Percentiles rank a stretch among this genome's conserved stretches.
phyloP scores from a whole-genome alignment of 2,329 filamentous ascomycete species.

The Phaeophleospora eucalypticola region DNA sequence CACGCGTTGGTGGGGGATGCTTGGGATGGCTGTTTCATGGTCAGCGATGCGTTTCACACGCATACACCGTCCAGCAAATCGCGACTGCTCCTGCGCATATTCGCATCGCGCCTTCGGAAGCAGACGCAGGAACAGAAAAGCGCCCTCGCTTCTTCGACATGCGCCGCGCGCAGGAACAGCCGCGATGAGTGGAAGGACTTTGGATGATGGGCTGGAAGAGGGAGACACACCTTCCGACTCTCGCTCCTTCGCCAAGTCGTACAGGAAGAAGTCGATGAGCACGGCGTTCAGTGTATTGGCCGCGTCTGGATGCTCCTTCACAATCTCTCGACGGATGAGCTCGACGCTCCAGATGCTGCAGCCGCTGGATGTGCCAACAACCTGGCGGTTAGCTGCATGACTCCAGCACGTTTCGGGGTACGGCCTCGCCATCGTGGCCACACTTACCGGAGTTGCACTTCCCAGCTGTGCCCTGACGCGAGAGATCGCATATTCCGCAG shows the following conservation, averaged over 20 bases:
- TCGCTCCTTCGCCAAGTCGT: conserved; percentile 85
- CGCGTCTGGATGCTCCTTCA: conserved; percentile 65
- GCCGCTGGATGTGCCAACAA: conserved; percentile 42
- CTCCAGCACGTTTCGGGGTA: conserved; percentile 1
- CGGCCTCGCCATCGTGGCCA: not conserved
- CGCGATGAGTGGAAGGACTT: not conserved
- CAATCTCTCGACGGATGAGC: conserved; percentile 76
- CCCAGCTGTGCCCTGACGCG: conserved; percentile 69
- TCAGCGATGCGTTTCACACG: conserved; percentile 10
- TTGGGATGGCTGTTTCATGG: conserved; percentile 16
- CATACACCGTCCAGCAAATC: not conserved
- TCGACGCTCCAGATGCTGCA: conserved; percentile 97
- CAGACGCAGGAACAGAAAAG: conserved; percentile 1
- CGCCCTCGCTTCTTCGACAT: not conserved
- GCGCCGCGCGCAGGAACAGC: not conserved
- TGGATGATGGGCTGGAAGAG: not conserved
- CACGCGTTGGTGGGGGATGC: conserved; percentile 20
- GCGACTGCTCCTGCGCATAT: too few species aligned
- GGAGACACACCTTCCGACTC: conserved; percentile 50
- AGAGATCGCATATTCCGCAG: conserved; percentile 64
- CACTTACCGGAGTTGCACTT: conserved; percentile 68
- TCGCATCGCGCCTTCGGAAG: too few species aligned
- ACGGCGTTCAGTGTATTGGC: conserved; percentile 67
- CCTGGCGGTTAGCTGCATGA: not conserved
- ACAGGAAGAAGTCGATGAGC: conserved; percentile 94